Conservation (phyloP, 768 basidiomycete species). For the Suillus placidus region DNA sequence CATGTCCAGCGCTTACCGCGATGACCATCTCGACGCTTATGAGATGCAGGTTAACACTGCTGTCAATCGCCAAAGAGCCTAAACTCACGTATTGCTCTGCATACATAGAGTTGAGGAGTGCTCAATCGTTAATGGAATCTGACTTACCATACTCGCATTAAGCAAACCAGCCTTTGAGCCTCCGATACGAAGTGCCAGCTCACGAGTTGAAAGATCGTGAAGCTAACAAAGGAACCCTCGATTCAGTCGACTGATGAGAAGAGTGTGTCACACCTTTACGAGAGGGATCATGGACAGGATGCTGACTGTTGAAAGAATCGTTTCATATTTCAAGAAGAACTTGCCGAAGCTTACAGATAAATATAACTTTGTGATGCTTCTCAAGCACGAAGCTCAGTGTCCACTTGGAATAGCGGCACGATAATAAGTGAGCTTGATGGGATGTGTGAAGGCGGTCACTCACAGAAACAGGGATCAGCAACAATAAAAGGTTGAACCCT, state of each 20-base stretch:
- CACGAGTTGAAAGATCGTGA: constrained; percentile 75
- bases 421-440: background rate
- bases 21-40: constrained; percentile 65
- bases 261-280: constrained; percentile 55
- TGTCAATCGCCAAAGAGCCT: constrained; percentile 10
- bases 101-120: constrained; percentile 1
- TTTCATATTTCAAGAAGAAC: background rate
- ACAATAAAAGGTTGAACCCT: constrained; percentile 74
- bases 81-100: constrained; percentile 62
- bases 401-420: constrained; percentile 46
- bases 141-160: constrained; percentile 75
- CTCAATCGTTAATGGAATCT: background rate
- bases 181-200: constrained; percentile 75
- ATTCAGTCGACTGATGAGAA: background rate
- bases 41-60: background rate
- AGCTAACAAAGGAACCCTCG: constrained; percentile 44
- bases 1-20: constrained; percentile 52
- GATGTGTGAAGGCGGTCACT: constrained; percentile 24
- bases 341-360: constrained; percentile 53
- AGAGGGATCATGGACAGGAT: constrained; percentile 76
- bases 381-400: constrained; percentile 50
- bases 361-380: constrained; percentile 56
- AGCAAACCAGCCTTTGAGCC: constrained; percentile 77
- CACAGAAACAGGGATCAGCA: constrained; percentile 72
- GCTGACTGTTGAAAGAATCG: constrained; percentile 46